Base-by-base conservation (phyloP, 176 grass and related monocot species). In the Saccharum spontaneum region DNA sequence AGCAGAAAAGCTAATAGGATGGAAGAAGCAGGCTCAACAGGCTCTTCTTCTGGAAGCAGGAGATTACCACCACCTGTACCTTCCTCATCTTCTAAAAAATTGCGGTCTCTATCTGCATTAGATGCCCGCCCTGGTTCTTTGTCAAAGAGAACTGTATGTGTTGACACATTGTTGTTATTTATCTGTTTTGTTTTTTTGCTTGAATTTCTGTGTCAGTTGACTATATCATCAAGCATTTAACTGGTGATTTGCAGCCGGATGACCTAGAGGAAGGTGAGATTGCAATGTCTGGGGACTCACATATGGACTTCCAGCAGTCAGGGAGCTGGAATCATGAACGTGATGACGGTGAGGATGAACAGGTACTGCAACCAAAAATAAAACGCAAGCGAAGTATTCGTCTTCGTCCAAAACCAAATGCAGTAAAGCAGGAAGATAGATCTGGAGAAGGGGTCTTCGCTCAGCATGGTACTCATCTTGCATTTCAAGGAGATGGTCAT, bases 181-280 rank as follows among this genome's bases (percentile, higher is more conserved):
- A 0, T 39, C 34, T 64, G 6, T 44, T 82, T 54, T 86, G 81
- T 15, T 83, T 49, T 49, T 46, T 77, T 1, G 8, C 55, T 71
- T 82, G n/a, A 73, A 12, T 89, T 79, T 79, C 14, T 79, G 18
- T 36, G 39, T 17, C 8, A 40, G 28, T 46, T 39, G 75, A 90
- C 55, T 67, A 15, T 62, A 76, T 59, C 57, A 69, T 31, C 36
- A 39, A 85, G 26, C 54, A 86, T 85, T 88, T 65, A 57, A 24
- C 36, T 84, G 23, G 63, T 79, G 59, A 86, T 87, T 79, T 91
- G 39, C 90, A 99, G 97, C 7, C 82, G 26, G 97, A 97, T 89
- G 97, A 99, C 77, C 84, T 99, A 77, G 97, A 99, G 79, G 97
- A 99, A 82, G 94, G 97, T 67, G 97, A 99, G 83, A 99, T 99